A percentile compares a stretch with the other conserved stretches of the same genome.
These are phyloP conservation scores for Irineochytrium annulatum DNA, from an alignment of 192 early-diverging fungal species.

Conservation along the genomic window DNA sequence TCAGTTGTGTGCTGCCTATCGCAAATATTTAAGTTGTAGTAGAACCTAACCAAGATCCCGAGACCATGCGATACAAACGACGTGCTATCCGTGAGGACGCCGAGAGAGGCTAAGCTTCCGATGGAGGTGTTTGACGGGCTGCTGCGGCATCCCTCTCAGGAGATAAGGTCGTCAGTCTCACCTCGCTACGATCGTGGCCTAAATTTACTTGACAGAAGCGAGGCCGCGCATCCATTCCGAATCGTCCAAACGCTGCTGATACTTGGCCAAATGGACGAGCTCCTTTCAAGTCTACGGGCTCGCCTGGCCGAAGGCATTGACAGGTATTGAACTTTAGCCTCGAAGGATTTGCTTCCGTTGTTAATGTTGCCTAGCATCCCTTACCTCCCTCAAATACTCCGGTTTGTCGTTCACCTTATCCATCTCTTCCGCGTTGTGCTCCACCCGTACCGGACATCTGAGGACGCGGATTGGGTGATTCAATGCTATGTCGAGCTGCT, in stretches of 20 bases:
- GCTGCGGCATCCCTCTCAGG: conserved; percentile 19
- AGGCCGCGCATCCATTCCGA: conserved; percentile 36
- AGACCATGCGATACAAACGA: conserved; percentile 6
- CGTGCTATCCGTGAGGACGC: background rate
- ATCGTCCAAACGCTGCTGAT: conserved; percentile 51
- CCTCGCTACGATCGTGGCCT: background rate
- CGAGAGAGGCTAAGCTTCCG: conserved; percentile 8
- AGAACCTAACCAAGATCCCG: conserved; percentile 23
- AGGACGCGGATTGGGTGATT: conserved; percentile 45
- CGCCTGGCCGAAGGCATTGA: conserved; percentile 21
- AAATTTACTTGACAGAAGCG: conserved; percentile 2
- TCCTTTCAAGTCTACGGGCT: conserved; percentile 30
- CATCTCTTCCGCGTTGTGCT: conserved; percentile 59
- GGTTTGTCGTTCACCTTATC: conserved; percentile 66
- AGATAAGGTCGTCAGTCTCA: conserved; percentile 16
- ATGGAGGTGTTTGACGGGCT: conserved; percentile 29
- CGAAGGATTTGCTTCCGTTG: background rate
- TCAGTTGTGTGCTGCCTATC: conserved; percentile 9
- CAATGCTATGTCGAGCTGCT: conserved; percentile 49
- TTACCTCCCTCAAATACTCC: conserved; percentile 51
- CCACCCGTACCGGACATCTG: conserved; percentile 30
- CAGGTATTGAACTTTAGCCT: background rate
- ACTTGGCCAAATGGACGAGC: conserved; percentile 31
- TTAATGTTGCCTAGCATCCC: no score
- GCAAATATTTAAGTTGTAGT: background rate